Evolutionary conservation across 257 asterid genomes (phyloP).

Genomic region (Scutellaria barbata): DNA sequence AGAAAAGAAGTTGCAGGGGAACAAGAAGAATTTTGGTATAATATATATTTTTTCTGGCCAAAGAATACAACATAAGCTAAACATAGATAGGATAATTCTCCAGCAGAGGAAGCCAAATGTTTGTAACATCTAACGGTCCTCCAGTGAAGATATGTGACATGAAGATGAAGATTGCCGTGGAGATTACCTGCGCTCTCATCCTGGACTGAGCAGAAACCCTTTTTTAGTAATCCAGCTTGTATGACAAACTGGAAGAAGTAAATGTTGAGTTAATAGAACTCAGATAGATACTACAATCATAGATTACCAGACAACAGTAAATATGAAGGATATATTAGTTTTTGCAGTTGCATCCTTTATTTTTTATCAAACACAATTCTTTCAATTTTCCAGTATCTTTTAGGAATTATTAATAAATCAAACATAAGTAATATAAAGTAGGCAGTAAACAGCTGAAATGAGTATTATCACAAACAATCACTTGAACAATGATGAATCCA

Average conservation of each 20-base stretch:
- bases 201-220: slow-evolving; percentile 88
- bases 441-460: slow-evolving; percentile 16
- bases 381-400: slow-evolving; percentile 8
- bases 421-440: neutral
- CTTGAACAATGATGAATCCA: slow-evolving; percentile 4
- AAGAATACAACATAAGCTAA: slow-evolving; percentile 2
- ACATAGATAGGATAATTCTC: slow-evolving; percentile 13
- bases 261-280: slow-evolving; percentile 33
- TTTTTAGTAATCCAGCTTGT: slow-evolving; percentile 86
- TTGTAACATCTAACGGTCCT: neutral
- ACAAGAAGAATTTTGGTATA: neutral
- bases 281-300: slow-evolving; percentile 22
- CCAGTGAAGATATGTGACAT: slow-evolving; percentile 13
- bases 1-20: slow-evolving; percentile 13
- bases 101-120: slow-evolving; percentile 12
- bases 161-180: neutral
- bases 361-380: slow-evolving; percentile 4
- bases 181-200: slow-evolving; percentile 95
- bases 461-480: neutral
- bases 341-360: neutral
- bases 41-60: neutral
- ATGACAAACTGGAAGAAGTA: slow-evolving; percentile 60
- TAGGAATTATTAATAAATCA: slow-evolving; percentile 11
- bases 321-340: neutral
- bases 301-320: slow-evolving; percentile 20